Base-by-base conservation (phyloP, 2,329 filamentous ascomycete species). In the Xylariaceae sp. region DNA sequence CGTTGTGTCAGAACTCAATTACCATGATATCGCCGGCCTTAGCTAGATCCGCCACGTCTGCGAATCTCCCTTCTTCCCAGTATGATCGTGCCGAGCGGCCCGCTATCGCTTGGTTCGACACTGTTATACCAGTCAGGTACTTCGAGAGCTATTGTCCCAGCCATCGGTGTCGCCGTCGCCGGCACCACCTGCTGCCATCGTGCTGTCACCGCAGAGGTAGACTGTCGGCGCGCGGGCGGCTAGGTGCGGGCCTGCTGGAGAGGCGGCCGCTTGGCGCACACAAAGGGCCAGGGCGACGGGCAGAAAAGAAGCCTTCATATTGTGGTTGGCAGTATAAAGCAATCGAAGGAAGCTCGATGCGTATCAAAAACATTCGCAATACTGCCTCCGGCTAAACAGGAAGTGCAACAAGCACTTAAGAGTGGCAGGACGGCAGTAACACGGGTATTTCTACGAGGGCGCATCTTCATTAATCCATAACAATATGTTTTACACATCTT, bases 1-100 rank as follows among this genome's bases (percentile, higher is more conserved):
- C 83, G 62, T 86, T 87, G 69, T 86, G 83, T 0, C 83, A 83
- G 58, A 86, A 85, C 56, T 85, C 81, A 48, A 86, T 83, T 45
- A 86, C 69, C 8, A 85, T 80, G 55, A 78, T 80, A 66, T 86
- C 82, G 47, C 77, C 79, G 3, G 69, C 45, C 54, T 72, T 50
- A 12, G 83, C 65, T 2, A 68, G 53, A 29, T 66, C 61, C 47
- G 74, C 71, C 45, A 86, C 74, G 4, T 71, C 70, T 22, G 69
- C 62, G 67, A 85, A 85, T 35, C 76, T 78, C 32, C 75, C 76
- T 63, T 85, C 81, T 40, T 76, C 72, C 6, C 73, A 80, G 66
- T 74, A 85, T 43, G 76, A 81, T 49, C 82, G 76, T 5, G 81
- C 79, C 36, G 76, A 81, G 40, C 80, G 77, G 40, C 82, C 82